Conservation (phyloP, 192 early-diverging fungal genomes). For the Rhizophagus sp. region DNA sequence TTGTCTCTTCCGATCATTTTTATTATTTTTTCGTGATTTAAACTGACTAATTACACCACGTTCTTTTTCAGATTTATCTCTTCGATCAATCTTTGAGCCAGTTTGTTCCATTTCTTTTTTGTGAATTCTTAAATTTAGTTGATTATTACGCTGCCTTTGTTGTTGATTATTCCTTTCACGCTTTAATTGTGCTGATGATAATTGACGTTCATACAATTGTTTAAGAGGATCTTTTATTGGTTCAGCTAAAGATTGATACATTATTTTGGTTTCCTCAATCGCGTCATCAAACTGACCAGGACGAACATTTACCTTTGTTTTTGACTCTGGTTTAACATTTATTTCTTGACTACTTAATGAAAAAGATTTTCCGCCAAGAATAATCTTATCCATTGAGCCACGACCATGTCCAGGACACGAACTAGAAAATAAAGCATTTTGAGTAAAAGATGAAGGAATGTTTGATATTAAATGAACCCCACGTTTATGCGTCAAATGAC, state of each 20-base stretch:
- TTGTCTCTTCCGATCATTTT: background rate
- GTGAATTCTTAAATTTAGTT: background rate
- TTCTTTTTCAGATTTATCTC: background rate
- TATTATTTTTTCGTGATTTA: background rate
- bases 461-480: too few relatives aligned
- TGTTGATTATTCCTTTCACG: background rate
- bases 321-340: background rate
- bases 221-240: background rate
- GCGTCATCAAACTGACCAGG: background rate
- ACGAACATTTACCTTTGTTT: background rate
- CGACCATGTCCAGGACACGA: background rate
- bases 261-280: background rate
- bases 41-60: background rate
- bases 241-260: background rate
- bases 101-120: background rate
- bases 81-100: background rate
- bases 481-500: background rate
- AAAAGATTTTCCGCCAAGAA: background rate
- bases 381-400: background rate
- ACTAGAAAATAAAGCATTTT: background rate
- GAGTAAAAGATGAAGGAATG: background rate
- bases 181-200: background rate
- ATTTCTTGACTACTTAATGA: background rate
- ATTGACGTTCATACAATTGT: background rate
- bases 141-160: background rate